Evolutionary conservation across 2,329 filamentous ascomycete genomes (phyloP), one percentile per base, ranked within the genome.

Genomic region (Cytospora schulzeri): DNA sequence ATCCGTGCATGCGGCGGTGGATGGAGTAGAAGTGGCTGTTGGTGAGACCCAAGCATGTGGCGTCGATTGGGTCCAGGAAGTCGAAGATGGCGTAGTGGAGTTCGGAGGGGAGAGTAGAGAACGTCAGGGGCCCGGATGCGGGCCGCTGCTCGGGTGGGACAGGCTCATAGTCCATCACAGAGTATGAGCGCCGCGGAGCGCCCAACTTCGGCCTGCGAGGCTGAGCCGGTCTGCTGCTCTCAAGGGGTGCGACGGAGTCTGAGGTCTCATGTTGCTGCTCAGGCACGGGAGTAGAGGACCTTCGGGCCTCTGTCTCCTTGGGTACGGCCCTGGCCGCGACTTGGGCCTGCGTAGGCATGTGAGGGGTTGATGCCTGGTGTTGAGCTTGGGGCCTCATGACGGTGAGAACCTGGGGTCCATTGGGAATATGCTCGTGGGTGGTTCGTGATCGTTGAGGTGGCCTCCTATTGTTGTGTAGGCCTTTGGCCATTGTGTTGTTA

Each of bases 51-150:
- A 89, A 77, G 71, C 85, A 88, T 48, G 83, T 84, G 70, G 85
- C 84, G 74, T 89, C 86, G 67, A 89, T 87, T 57, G 84, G 84
- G 74, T 89, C 86, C 64, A 89, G 81, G 68, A 84, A 83, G 73
- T 87, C 85, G 70, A 88, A 86, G 67, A 89, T 79, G 66, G 80
- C 76, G 67, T 83, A 86, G 73, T 88, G 85, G 14, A 89, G 76
- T 74, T 89, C 86, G 0, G 81, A 74, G 17, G 86, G 86, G 2
- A 89, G 78, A 60, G 85, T 80, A 45, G 79, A 71, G 9, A 88
- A 75, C 19, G 78, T 78, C 56, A 84, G 75, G 57, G 76, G 70
- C 7, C 82, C 80, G 15, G 55, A 61, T 9, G 65, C 41, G 1
- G 81, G 81, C 58, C 74, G 76, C 58, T 84, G 82, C 58, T 79